Evolutionary conservation across 352 stramenopile species (phyloP).

Genomic region (Phytopythium kandeliae): DNA sequence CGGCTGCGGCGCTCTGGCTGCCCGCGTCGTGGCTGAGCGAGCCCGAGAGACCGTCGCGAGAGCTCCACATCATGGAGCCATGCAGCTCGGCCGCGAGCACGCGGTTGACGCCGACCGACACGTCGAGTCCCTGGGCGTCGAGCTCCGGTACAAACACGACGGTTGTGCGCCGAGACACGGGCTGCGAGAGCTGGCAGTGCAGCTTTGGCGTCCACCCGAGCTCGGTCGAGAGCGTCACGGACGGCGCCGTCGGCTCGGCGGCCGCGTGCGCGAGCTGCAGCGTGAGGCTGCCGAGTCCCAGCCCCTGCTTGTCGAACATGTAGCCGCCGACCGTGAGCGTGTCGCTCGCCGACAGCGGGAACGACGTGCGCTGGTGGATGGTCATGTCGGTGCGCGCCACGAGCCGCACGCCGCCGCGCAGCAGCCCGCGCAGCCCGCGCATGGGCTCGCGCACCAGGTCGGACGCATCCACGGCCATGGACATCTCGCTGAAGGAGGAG

Average conservation of each 20-base stretch:
- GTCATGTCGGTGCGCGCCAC: slow-evolving; percentile 72
- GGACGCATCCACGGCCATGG: slow-evolving; percentile 72
- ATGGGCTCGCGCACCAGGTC: slow-evolving; percentile 64
- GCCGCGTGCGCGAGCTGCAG: slow-evolving; percentile 59
- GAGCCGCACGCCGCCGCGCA: slow-evolving; percentile 37
- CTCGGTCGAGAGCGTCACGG: slow-evolving; percentile 57
- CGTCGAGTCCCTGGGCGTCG: slow-evolving; percentile 61
- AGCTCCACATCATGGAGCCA: slow-evolving; percentile 79
- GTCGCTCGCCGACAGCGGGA: slow-evolving; percentile 50
- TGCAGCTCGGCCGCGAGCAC: slow-evolving; percentile 53
- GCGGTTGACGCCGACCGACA: slow-evolving; percentile 68
- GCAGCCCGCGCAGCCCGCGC: slow-evolving; percentile 42
- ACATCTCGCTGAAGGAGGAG: slow-evolving; percentile 76
- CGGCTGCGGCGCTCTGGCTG: slow-evolving; percentile 29
- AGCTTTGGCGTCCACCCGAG: slow-evolving; percentile 76
- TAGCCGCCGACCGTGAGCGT: slow-evolving; percentile 73
- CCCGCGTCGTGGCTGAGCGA: slow-evolving; percentile 48
- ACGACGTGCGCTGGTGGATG: slow-evolving; percentile 68
- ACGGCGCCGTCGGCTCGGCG: slow-evolving; percentile 53
- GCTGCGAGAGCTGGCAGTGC: slow-evolving; percentile 67
- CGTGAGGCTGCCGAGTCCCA: slow-evolving; percentile 71
- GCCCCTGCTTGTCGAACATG: slow-evolving; percentile 73
- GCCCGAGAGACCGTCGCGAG: slow-evolving; percentile 64
- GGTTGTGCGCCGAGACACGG: slow-evolving; percentile 60
- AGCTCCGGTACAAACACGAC: slow-evolving; percentile 74